Base-by-base conservation (phyloP, 768 basidiomycete species). In the Clitopilus passeckerianus region DNA sequence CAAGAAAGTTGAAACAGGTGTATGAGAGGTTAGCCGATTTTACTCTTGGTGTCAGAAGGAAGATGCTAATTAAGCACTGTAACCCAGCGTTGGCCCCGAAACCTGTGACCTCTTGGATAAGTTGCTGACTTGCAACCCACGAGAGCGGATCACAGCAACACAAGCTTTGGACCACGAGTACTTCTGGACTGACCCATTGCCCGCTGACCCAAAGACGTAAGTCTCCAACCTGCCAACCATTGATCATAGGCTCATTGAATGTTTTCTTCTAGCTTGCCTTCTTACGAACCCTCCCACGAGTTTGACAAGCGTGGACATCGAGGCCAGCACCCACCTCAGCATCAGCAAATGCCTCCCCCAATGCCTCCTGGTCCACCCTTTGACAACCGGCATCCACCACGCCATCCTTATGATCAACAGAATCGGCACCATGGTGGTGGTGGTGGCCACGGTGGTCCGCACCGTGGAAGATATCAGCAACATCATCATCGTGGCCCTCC, bases 161-260 rank as follows among this genome's bases (percentile, higher is more conserved):
- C 81, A 93, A 59, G 95, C 95, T 0, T 80, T 98, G 56, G 89
- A 95, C 65, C 94, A 98, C 68, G 87, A 91, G 18, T 98, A 94
- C 76, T 97, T 98, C 72, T 97, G 93, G 92, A 87, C 86, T 0
- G 87, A 91, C 63, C 95, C 96, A 0, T 66, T 93, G 35, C 91
- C 95, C 34, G 90, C 90, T 20, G 90, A 92, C 74, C 91, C 90
- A 1, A 90, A 87, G 71, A 82, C 83, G 91, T 91, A 66, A 59
- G 85, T 75, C 7, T 22, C 54, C 44, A 7, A 30, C 62, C 35
- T n/a, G n/a, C n/a, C n/a, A n/a, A 18, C 18, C 3, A 20, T 52
- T 56, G 20, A 59, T n/a, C 55, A 7, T 6, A 33, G 54, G 12
- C 22, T 14, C 37, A 30, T 18, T 54, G 55, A n/a, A 54, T 30